phyloP scores from a whole-genome alignment of 495 filamentous ascomycete genomes.

The Amniculicola lignicola region DNA sequence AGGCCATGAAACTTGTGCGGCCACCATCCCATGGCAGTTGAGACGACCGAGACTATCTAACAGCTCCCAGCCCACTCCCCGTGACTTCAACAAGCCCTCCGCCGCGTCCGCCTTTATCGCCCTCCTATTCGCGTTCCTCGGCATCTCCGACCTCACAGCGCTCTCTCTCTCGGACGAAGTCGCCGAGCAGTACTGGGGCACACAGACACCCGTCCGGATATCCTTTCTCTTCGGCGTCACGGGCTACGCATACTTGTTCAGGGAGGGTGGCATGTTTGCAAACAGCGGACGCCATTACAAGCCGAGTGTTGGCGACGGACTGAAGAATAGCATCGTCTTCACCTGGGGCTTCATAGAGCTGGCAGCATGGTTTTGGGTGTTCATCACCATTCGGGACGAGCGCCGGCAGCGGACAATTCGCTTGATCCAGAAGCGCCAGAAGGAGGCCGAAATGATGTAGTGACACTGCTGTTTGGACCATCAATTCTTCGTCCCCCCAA shows the following conservation, averaged over 20 bases:
- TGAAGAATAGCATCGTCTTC: conserved; percentile 79
- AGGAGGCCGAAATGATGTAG: conserved; percentile 18
- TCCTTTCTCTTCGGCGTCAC: conserved; percentile 62
- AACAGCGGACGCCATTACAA: conserved; percentile 35
- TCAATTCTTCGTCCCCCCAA: no score
- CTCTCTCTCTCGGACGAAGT: conserved; percentile 70
- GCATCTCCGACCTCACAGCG: conserved; percentile 69
- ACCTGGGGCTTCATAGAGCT: conserved; percentile 82
- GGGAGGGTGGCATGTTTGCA: conserved; percentile 44
- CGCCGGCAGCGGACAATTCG: conserved; percentile 16
- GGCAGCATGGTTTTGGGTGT: conserved; percentile 82
- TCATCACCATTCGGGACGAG: conserved; percentile 29
- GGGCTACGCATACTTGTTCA: conserved; percentile 66
- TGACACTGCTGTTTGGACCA: no score
- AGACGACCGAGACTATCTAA: neutral
- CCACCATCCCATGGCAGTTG: neutral
- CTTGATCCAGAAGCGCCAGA: conserved; percentile 30
- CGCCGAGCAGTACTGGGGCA: conserved; percentile 61
- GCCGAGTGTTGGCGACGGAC: conserved; percentile 48
- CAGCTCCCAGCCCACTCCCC: conserved; percentile 42
- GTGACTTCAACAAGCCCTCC: conserved; percentile 57
- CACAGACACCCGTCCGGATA: conserved; percentile 60
- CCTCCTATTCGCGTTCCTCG: conserved; percentile 62
- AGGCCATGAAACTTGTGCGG: conserved; percentile 72
- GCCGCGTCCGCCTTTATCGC: conserved; percentile 69